phyloP scores from a whole-genome alignment of 2,329 filamentous ascomycete genomes.

The Colletotrichum gigasporum region DNA sequence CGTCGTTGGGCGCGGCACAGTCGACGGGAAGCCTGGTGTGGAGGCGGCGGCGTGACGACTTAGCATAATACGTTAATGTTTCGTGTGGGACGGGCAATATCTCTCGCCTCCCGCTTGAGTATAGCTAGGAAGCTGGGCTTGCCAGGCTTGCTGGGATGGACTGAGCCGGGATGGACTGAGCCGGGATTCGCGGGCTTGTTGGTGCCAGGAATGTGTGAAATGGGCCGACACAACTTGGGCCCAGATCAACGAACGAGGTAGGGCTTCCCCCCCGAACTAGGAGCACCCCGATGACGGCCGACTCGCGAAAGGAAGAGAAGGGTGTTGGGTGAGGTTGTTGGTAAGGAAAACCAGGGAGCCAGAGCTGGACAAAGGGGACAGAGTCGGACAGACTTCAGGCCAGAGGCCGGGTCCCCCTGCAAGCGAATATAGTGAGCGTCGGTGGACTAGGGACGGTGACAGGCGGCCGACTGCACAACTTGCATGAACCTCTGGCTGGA shows the following conservation, averaged over 20 bases:
- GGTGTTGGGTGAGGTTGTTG: neutral
- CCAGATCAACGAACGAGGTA: neutral
- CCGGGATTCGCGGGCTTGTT: constrained; percentile 2
- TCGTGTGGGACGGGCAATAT: constrained; percentile 39
- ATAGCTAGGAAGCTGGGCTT: constrained; percentile 11
- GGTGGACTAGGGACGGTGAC: constrained; percentile 3
- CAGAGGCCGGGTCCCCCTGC: constrained; percentile 23
- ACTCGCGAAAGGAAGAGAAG: neutral
- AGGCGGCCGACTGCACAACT: constrained; percentile 20
- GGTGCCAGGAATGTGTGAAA: constrained; percentile 13
- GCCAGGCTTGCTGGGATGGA: constrained; percentile 5
- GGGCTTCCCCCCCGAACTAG: neutral
- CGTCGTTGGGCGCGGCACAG: constrained; percentile 32
- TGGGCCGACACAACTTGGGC: constrained; percentile 2
- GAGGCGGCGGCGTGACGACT: constrained; percentile 38
- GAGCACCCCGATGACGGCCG: neutral
- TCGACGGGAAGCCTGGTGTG: constrained; percentile 36
- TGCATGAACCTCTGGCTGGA: constrained; percentile 19
- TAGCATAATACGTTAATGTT: constrained; percentile 51
- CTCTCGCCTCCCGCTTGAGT: constrained; percentile 10
- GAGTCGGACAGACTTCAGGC: constrained; percentile 14
- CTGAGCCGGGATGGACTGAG: constrained; percentile 9
- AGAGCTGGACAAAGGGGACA: constrained; percentile 19
- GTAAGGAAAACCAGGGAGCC: neutral
- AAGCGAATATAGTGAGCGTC: constrained; percentile 23